phyloP scores from a whole-genome alignment of 306 rosid species.

The Geum urbanum region DNA sequence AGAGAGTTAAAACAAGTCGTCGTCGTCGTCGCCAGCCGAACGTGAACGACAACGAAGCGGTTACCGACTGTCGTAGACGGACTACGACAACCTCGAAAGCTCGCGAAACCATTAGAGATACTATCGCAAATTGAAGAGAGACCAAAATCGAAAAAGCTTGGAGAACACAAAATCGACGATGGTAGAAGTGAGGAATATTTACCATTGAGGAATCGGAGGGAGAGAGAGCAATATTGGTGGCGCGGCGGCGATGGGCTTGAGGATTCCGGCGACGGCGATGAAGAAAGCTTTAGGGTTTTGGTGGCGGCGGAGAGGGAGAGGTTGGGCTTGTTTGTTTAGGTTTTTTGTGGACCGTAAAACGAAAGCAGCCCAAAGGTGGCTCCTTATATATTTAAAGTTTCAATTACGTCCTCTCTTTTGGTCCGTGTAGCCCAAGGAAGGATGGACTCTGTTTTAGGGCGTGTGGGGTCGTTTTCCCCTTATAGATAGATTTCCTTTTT shows the following conservation, averaged over 20 bases:
- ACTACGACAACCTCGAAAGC: neutral
- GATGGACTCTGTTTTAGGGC: neutral
- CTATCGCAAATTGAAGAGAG: neutral
- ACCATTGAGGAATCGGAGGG: neutral
- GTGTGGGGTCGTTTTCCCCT: too few species aligned
- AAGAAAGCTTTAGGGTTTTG: conserved; percentile 1
- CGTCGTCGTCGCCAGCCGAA: neutral
- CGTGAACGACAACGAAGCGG: neutral
- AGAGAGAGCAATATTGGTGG: neutral
- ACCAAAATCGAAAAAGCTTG: neutral
- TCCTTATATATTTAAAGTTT: neutral
- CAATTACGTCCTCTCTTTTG: neutral
- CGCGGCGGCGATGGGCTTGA: neutral
- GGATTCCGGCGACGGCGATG: conserved; percentile 4
- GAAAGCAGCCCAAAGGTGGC: neutral
- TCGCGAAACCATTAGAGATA: neutral
- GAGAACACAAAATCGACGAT: neutral
- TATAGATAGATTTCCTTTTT: too few species aligned
- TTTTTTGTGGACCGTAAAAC: neutral
- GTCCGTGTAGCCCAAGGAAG: conserved; percentile 2
- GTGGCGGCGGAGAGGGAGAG: neutral
- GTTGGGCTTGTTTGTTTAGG: neutral
- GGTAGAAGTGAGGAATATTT: neutral
- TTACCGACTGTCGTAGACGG: neutral
- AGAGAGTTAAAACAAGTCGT: neutral